Percentiles rank a stretch among this genome's conserved stretches.
These are phyloP conservation scores for Aspergillus bertholletiae DNA, from an alignment of 495 filamentous ascomycete genomes.

Conservation along the genomic window DNA sequence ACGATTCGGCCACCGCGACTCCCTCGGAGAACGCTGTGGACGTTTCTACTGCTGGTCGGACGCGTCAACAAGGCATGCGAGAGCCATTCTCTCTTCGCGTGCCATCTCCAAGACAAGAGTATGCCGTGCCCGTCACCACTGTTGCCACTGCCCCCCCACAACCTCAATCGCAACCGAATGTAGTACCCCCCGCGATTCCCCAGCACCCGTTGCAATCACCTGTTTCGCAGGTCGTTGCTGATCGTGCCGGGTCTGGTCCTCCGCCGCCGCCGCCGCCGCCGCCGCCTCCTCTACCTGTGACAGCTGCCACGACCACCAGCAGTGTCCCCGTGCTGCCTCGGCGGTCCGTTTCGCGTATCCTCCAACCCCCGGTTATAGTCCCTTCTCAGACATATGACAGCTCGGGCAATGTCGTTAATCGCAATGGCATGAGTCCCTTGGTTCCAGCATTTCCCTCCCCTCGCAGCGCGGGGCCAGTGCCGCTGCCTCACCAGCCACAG, in stretches of 20 bases:
- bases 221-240: not conserved
- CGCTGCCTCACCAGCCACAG: not conserved
- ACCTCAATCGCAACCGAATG: not conserved
- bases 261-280: not conserved
- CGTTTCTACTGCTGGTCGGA: not conserved
- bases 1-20: not conserved
- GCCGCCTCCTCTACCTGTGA: no score
- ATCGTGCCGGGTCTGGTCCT: not conserved
- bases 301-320: not conserved
- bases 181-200: not conserved
- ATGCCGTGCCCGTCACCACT: slow-evolving; percentile 1
- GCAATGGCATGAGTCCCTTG: slow-evolving; percentile 8
- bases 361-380: not conserved
- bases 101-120: not conserved
- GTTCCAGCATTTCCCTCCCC: slow-evolving; percentile 5
- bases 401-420: slow-evolving; percentile 11
- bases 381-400: not conserved
- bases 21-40: not conserved
- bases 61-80: slow-evolving; percentile 14
- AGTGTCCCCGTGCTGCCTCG: not conserved
- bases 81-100: slow-evolving; percentile 2
- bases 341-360: not conserved
- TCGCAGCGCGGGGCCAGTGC: not conserved
- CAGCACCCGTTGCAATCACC: not conserved
- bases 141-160: slow-evolving; percentile 1